Conservation (phyloP, 164 flowering plant species). For the Amborella trichopoda region DNA sequence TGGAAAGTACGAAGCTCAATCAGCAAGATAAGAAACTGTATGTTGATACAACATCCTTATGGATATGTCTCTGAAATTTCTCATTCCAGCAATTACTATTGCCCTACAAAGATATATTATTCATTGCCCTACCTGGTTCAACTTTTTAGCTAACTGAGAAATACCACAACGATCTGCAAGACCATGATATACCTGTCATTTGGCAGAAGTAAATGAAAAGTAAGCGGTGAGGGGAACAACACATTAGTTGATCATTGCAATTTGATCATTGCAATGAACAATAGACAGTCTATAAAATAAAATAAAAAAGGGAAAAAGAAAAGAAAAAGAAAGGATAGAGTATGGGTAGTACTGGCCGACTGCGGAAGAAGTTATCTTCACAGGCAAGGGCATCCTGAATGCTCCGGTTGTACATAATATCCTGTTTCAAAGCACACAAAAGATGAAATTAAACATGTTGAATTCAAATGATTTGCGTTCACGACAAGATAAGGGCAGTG, state of each 20-base stretch:
- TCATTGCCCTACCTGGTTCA: conserved; percentile 65
- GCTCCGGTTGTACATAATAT: conserved; percentile 61
- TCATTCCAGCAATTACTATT: no score
- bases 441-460: neutral
- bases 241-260: no score
- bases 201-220: no score
- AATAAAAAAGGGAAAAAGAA: neutral
- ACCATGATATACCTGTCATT: conserved; percentile 76
- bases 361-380: conserved; percentile 88
- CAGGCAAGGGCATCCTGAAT: conserved; percentile 80
- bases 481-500: neutral
- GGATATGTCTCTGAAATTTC: no score
- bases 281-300: neutral
- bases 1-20: no score
- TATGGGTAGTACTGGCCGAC: conserved; percentile 53
- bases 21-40: no score
- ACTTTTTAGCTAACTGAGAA: conserved; percentile 79
- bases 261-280: no score
- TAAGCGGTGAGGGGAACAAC: no score
- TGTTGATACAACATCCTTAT: no score
- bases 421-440: conserved; percentile 43
- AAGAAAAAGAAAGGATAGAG: neutral
- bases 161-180: conserved; percentile 82
- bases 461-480: neutral
- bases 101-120: no score